Evolutionary conservation across 805 yeast species (phyloP).

Genomic region (Barnettozyma botsteinii): DNA sequence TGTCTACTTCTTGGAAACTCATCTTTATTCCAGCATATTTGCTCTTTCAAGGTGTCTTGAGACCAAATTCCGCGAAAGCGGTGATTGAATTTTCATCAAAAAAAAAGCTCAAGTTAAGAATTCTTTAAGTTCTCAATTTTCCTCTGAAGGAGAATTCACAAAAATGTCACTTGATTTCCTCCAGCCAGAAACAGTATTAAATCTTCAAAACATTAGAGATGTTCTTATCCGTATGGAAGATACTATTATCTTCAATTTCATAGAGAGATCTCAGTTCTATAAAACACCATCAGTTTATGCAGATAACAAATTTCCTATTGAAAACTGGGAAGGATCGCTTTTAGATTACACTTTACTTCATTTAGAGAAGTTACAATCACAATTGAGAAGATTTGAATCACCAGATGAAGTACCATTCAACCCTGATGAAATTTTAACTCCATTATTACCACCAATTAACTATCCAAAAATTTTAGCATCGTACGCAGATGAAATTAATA

Average conservation of each 20-base stretch:
- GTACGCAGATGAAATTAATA: constrained; percentile 68
- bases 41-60: not conserved
- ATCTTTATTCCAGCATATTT: too few relatives aligned
- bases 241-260: constrained; percentile 85
- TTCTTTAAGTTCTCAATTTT: not conserved
- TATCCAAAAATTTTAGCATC: constrained; percentile 77
- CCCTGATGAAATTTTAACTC: constrained; percentile 55
- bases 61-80: not conserved
- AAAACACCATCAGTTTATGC: constrained; percentile 72
- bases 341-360: constrained; percentile 81
- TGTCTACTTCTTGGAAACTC: too few relatives aligned
- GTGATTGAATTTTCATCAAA: too few relatives aligned
- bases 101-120: too few relatives aligned
- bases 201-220: constrained; percentile 75
- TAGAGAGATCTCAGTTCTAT: constrained; percentile 87
- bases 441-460: constrained; percentile 73
- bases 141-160: not conserved
- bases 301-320: constrained; percentile 49
- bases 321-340: constrained; percentile 71
- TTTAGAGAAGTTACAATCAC: constrained; percentile 69
- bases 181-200: constrained; percentile 75
- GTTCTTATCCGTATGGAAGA: constrained; percentile 93
- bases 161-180: constrained; percentile 64
- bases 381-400: constrained; percentile 83
- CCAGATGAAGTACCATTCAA: constrained; percentile 93